Evolutionary conservation across 352 stramenopile genomes (phyloP), one percentile per base, ranked within the genome.

Genomic region (Pythium folliculosum): DNA sequence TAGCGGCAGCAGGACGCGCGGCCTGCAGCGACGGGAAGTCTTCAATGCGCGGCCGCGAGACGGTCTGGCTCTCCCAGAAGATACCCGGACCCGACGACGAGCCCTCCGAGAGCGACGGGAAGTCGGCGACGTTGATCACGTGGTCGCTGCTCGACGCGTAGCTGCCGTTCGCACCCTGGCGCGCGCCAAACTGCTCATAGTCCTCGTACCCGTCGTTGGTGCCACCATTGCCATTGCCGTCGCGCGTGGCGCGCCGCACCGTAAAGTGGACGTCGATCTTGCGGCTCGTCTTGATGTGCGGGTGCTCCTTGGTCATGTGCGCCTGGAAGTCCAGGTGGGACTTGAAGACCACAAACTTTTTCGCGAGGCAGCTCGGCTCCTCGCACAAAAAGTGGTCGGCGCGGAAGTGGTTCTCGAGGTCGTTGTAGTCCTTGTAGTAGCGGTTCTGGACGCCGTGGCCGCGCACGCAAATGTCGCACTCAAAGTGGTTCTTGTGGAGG

Each of bases 361-460:
- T 89, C 19, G 71, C 71, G 0, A 97, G 75, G 72, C 91, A 97
- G 32, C 63, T 38, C 8, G 80, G 65, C 61, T 97, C 89, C 72
- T 97, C 90, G 56, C 90, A 97, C 47, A 97, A 65, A 49, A 89
- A 94, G 58, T 97, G 91, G 16, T 95, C 88, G 19, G 81, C 81
- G 60, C 91, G 84, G 75, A 97, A 97, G 65, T 97, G 90, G 72
- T 93, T 91, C 60, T 97, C 85, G 44, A 97, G 61, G 72, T 97
- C 91, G 48, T 82, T 75, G 73, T 97, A 97, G 75, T 97, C 88
- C 76, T 94, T 94, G 81, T 96, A 97, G 71, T 96, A 96, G 43
- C 89, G 76, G 75, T 96, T 93, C 74, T 95, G 82, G 21, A 96
- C 85, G 55, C 87, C 64, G 22, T 85, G 65, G 49, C 81, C 77